phyloP scores from a whole-genome alignment of 2,329 filamentous ascomycete genomes.

The Rachicladosporium sp. region DNA sequence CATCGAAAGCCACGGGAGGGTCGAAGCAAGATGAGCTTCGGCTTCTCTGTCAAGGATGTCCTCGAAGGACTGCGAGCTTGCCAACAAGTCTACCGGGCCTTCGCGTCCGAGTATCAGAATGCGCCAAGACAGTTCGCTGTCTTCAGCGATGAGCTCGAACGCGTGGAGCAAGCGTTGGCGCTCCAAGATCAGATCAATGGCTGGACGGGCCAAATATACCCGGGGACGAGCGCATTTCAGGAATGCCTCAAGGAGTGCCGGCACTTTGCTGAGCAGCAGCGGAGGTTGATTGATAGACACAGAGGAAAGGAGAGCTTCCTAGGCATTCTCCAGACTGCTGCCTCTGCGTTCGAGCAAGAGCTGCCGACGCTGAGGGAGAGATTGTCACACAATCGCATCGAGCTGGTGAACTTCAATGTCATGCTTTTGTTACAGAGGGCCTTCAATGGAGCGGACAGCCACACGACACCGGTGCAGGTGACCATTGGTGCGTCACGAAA shows the following conservation, averaged over 20 bases:
- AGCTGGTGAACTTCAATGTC: conserved; percentile 4
- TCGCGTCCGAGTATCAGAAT: conserved; percentile 5
- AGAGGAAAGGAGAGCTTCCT: conserved; percentile 1
- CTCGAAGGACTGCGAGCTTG: no score
- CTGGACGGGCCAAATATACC: conserved; percentile 5
- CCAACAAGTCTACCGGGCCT: conserved; percentile 4
- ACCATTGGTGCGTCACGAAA: conserved; percentile 1
- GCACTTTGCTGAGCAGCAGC: conserved; percentile 5
- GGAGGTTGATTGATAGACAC: conserved; percentile 4
- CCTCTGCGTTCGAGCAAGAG: conserved; percentile 4
- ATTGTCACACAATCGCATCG: conserved; percentile 3
- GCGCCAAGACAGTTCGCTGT: conserved; percentile 4
- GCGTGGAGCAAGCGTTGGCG: conserved; percentile 4
- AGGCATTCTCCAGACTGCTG: conserved; percentile 2
- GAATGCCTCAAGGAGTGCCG: conserved; percentile 4
- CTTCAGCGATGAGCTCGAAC: conserved; percentile 6
- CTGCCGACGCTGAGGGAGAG: conserved; percentile 4
- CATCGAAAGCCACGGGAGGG: no score
- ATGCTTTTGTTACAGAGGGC: conserved; percentile 4
- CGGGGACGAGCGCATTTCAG: conserved; percentile 2
- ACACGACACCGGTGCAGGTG: not conserved
- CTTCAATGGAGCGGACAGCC: conserved; percentile 3
- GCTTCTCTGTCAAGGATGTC: no score
- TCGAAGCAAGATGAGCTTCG: no score
- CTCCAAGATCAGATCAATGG: conserved; percentile 6